Conservation (phyloP, 148 eudicot species). For the Rhododendron griersonianum region DNA sequence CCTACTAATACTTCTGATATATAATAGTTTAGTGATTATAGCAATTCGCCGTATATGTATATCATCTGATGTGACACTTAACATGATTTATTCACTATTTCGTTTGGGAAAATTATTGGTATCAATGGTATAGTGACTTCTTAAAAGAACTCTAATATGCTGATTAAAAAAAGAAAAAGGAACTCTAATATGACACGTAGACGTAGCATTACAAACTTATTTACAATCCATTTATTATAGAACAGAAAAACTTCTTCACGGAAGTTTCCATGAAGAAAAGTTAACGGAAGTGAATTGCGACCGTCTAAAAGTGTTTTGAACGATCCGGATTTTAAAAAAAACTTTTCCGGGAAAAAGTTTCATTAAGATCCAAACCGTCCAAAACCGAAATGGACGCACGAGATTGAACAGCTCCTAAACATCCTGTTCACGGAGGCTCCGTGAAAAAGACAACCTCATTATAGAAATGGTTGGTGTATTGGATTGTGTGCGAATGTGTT, state of each 20-base stretch:
- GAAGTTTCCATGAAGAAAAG: too few species aligned
- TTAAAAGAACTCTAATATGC: not conserved
- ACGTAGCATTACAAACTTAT: not conserved
- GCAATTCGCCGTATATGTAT: not conserved
- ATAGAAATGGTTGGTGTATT: not conserved
- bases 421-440: too few species aligned
- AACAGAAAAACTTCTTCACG: too few species aligned
- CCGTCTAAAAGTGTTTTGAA: too few species aligned
- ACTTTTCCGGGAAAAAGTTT: too few species aligned
- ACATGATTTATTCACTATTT: not conserved
- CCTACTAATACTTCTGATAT: not conserved
- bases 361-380: too few species aligned
- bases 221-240: not conserved
- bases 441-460: too few species aligned
- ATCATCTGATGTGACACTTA: not conserved
- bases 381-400: too few species aligned
- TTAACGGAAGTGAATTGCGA: too few species aligned
- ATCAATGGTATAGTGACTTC: not conserved
- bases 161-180: too few species aligned
- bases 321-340: too few species aligned
- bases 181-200: not conserved
- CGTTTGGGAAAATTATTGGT: not conserved
- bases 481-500: slow-evolving; percentile 11
- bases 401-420: too few species aligned
- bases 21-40: not conserved